Evolutionary conservation across 2,329 filamentous ascomycete species (phyloP).

Genomic region (Pseudopithomyces maydicus): DNA sequence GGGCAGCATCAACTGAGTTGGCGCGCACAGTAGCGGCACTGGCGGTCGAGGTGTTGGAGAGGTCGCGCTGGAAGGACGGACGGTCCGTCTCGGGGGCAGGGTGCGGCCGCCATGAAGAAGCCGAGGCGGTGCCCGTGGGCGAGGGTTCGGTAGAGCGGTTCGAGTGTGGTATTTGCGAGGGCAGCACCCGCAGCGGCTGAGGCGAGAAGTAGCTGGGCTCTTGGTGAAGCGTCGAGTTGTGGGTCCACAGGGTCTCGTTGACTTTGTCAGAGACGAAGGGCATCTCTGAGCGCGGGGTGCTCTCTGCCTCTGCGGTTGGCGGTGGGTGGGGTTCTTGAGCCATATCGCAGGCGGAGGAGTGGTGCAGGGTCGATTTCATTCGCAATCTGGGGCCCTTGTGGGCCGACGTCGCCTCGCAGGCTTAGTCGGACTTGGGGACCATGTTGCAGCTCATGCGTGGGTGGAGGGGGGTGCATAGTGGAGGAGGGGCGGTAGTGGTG

Average conservation of each 20-base stretch:
- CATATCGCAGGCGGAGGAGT: neutral
- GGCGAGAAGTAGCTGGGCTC: slow-evolving; percentile 47
- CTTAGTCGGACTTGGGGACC: slow-evolving; percentile 36
- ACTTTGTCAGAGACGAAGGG: slow-evolving; percentile 37
- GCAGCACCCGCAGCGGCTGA: slow-evolving; percentile 42
- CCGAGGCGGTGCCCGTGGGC: slow-evolving; percentile 29
- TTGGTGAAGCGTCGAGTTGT: slow-evolving; percentile 26
- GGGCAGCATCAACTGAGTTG: slow-evolving; percentile 29
- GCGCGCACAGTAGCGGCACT: slow-evolving; percentile 50
- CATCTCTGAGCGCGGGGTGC: slow-evolving; percentile 48
- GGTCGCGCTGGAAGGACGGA: slow-evolving; percentile 47
- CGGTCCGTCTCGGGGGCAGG: slow-evolving; percentile 30
- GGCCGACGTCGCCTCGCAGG: slow-evolving; percentile 20
- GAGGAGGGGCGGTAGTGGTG: slow-evolving; percentile 5
- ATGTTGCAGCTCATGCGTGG: slow-evolving; percentile 26
- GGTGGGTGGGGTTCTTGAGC: too few relatives aligned
- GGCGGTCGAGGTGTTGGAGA: slow-evolving; percentile 49
- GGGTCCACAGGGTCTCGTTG: slow-evolving; percentile 24
- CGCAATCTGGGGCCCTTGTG: slow-evolving; percentile 15
- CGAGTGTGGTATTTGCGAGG: slow-evolving; percentile 35
- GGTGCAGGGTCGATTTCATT: slow-evolving; percentile 19
- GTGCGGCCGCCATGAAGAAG: slow-evolving; percentile 19
- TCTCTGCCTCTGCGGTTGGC: slow-evolving; percentile 34
- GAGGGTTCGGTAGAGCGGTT: slow-evolving; percentile 38
- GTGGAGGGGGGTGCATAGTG: slow-evolving; percentile 20